Conservation (phyloP, 2,329 filamentous ascomycete genomes). For the Pseudocercospora fuligena region DNA sequence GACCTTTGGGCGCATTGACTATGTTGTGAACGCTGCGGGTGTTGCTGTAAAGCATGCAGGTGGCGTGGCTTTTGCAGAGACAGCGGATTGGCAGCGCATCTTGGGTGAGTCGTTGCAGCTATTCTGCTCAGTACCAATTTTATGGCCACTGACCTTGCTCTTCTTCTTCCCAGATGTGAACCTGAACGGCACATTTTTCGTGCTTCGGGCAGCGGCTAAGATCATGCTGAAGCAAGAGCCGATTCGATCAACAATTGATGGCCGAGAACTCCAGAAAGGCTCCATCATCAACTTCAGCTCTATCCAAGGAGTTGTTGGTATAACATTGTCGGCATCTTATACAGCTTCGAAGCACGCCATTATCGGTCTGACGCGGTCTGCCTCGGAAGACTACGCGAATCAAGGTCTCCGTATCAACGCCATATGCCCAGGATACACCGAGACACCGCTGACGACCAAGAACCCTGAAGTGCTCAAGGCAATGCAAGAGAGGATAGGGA, state of each 20-base stretch:
- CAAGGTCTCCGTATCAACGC: conserved; percentile 48
- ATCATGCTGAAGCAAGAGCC: conserved; percentile 53
- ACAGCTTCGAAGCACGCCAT: conserved; percentile 48
- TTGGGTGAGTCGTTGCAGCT: conserved; percentile 27
- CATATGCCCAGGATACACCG: conserved; percentile 36
- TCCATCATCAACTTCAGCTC: conserved; percentile 47
- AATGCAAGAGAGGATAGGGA: conserved; percentile 34
- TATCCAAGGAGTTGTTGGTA: conserved; percentile 47
- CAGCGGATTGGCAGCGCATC: conserved; percentile 47
- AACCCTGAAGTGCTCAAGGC: conserved; percentile 32
- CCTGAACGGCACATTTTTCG: conserved; percentile 50
- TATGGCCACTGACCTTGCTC: too few species aligned
- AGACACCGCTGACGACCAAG: conserved; percentile 18
- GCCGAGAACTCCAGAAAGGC: conserved; percentile 38
- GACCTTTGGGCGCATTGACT: conserved; percentile 47
- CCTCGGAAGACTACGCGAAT: conserved; percentile 49
- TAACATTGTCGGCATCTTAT: conserved; percentile 44
- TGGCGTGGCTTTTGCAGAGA: conserved; percentile 44
- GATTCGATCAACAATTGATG: conserved; percentile 45
- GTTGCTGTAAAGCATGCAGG: conserved; percentile 46
- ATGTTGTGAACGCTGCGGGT: conserved; percentile 50
- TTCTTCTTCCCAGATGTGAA: conserved; percentile 43
- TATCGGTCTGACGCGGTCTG: conserved; percentile 48
- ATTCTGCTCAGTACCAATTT: neutral
- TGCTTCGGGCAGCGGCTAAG: conserved; percentile 46